These are phyloP conservation scores for Spinellus fusiger DNA, from an alignment of 192 early-diverging fungal species.

Conservation along the genomic window DNA sequence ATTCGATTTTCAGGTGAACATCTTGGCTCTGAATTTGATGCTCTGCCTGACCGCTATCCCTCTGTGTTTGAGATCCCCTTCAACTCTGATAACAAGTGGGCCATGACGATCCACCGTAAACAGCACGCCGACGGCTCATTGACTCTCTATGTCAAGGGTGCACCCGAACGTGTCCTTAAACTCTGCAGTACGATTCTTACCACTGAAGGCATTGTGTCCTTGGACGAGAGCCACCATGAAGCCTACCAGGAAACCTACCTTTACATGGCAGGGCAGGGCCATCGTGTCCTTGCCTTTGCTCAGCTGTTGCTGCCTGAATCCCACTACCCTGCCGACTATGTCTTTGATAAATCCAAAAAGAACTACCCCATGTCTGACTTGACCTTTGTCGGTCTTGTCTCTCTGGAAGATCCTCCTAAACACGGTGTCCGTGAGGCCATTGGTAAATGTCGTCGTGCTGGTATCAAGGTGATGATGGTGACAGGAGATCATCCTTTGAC, in stretches of 20 bases:
- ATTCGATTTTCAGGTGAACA: slow-evolving; percentile 73
- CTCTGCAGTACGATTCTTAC: slow-evolving; percentile 74
- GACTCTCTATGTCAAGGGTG: slow-evolving; percentile 89
- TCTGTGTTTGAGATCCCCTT: slow-evolving; percentile 96
- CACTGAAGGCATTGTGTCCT: slow-evolving; percentile 45
- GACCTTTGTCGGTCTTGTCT: slow-evolving; percentile 80
- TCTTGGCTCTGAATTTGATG: slow-evolving; percentile 66
- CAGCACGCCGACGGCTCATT: slow-evolving; percentile 58
- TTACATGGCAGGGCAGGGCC: slow-evolving; percentile 87
- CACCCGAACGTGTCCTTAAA: slow-evolving; percentile 86
- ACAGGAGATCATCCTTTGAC: slow-evolving; percentile 96
- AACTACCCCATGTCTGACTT: slow-evolving; percentile 66
- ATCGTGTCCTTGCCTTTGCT: slow-evolving; percentile 93
- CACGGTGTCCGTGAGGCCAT: slow-evolving; percentile 98
- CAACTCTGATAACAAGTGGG: slow-evolving; percentile 95
- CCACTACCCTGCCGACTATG: slow-evolving; percentile 67
- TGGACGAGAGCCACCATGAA: slow-evolving; percentile 62
- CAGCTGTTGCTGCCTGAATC: slow-evolving; percentile 59
- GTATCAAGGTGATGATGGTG: slow-evolving; percentile 98
- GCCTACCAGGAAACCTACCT: slow-evolving; percentile 76
- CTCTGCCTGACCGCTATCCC: slow-evolving; percentile 56
- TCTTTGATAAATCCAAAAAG: slow-evolving; percentile 69
- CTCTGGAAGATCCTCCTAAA: slow-evolving; percentile 96
- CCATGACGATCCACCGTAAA: slow-evolving; percentile 83
- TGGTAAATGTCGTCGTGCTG: slow-evolving; percentile 85